These are phyloP conservation scores for Elsinoe ampelina DNA, from an alignment of 2,329 filamentous ascomycete genomes.

Conservation along the genomic window DNA sequence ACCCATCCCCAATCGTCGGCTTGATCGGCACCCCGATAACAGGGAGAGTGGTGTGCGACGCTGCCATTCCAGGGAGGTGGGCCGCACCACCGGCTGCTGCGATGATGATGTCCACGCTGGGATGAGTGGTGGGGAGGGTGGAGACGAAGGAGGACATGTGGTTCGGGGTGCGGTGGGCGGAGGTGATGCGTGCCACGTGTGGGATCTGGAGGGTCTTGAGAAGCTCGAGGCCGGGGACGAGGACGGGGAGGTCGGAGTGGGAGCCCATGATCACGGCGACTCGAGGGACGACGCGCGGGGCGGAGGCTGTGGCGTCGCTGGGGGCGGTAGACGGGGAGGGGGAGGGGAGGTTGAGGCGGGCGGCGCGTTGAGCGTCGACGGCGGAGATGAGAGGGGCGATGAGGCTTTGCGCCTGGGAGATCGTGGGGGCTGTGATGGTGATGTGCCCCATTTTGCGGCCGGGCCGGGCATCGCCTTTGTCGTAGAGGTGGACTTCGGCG, in stretches of 20 bases:
- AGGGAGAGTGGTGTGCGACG: slow-evolving; percentile 40
- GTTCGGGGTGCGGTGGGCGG: slow-evolving; percentile 50
- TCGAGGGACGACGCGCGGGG: slow-evolving; percentile 41
- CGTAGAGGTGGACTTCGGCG: slow-evolving; percentile 74
- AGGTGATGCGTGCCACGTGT: slow-evolving; percentile 65
- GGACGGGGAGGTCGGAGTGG: slow-evolving; percentile 63
- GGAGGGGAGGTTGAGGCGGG: slow-evolving; percentile 36
- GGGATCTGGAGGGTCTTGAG: slow-evolving; percentile 63
- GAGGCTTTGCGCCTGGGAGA: slow-evolving; percentile 57
- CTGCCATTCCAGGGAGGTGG: slow-evolving; percentile 44
- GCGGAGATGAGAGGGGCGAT: slow-evolving; percentile 61
- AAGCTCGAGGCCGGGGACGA: slow-evolving; percentile 56
- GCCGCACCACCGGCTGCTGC: slow-evolving; percentile 42
- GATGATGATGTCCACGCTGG: slow-evolving; percentile 38
- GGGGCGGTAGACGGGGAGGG: slow-evolving; percentile 25
- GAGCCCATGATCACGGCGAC: slow-evolving; percentile 80
- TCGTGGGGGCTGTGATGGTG: slow-evolving; percentile 62
- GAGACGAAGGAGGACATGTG: slow-evolving; percentile 39
- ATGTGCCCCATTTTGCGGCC: slow-evolving; percentile 94
- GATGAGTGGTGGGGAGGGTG: slow-evolving; percentile 24
- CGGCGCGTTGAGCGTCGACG: slow-evolving; percentile 45
- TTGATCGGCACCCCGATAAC: slow-evolving; percentile 45
- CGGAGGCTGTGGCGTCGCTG: slow-evolving; percentile 16
- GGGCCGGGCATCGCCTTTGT: slow-evolving; percentile 73
- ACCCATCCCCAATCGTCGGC: slow-evolving; percentile 40